Conservation (phyloP, 1,284 basidiomycete species). For the Wallemia mellicola region DNA sequence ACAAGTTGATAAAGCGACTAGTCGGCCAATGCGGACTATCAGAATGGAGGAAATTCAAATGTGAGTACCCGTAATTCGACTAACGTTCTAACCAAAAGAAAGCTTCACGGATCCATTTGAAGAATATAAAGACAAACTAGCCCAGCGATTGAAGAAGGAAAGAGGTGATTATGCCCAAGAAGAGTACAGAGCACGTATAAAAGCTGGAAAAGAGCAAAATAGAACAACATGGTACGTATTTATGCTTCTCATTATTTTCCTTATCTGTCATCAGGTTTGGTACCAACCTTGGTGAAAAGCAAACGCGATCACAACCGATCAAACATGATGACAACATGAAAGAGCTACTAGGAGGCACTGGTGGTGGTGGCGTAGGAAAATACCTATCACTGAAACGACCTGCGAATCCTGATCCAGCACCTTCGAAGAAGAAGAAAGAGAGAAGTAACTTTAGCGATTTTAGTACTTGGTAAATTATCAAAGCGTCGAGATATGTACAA, state of each 20-base stretch:
- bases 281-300: slow-evolving; percentile 7
- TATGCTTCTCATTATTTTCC: not conserved
- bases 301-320: not conserved
- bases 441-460: not conserved
- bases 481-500: too few relatives aligned
- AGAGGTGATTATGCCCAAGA: slow-evolving; percentile 19
- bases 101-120: slow-evolving; percentile 45
- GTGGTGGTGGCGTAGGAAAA: not conserved
- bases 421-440: not conserved
- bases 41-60: slow-evolving; percentile 45
- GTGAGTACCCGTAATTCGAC: slow-evolving; percentile 18
- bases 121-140: slow-evolving; percentile 41
- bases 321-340: not conserved
- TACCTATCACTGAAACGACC: not conserved
- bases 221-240: slow-evolving; percentile 11
- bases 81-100: not conserved
- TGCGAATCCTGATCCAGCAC: not conserved
- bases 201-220: slow-evolving; percentile 25
- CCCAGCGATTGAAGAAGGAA: slow-evolving; percentile 37
- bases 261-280: slow-evolving; percentile 8
- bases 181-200: slow-evolving; percentile 8
- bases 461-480: not conserved
- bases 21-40: slow-evolving; percentile 54
- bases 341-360: not conserved
- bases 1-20: slow-evolving; percentile 49